Evolutionary conservation across 2,329 filamentous ascomycete genomes (phyloP).

Genomic region (Aspergillus ibericus): DNA sequence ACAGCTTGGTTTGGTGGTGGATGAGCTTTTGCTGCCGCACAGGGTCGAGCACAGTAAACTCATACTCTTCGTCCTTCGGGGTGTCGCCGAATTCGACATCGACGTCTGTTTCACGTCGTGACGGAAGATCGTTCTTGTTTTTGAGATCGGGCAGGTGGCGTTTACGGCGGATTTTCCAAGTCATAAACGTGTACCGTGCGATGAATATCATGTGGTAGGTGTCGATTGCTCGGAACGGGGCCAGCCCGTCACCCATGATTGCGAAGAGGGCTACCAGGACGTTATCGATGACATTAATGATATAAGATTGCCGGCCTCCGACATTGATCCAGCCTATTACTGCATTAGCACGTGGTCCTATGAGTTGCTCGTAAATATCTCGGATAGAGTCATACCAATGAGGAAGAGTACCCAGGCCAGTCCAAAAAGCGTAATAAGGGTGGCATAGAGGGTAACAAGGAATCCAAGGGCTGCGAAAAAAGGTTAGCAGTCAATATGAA

Average conservation of each 20-base stretch:
- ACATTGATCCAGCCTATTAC: conserved; percentile 74
- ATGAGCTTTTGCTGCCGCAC: conserved; percentile 68
- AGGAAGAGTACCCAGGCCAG: conserved; percentile 88
- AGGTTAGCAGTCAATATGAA: background rate
- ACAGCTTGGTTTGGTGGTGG: conserved; percentile 77
- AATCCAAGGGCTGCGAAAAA: conserved; percentile 66
- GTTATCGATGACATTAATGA: conserved; percentile 70
- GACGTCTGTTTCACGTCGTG: conserved; percentile 41
- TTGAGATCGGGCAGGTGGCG: conserved; percentile 61
- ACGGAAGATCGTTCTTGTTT: conserved; percentile 69
- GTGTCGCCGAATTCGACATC: conserved; percentile 48
- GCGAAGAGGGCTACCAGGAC: conserved; percentile 70
- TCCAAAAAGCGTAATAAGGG: conserved; percentile 79
- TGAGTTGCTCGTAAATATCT: background rate
- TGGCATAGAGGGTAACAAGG: conserved; percentile 79
- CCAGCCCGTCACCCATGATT: conserved; percentile 68
- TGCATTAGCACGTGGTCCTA: background rate
- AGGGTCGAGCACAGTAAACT: conserved; percentile 63
- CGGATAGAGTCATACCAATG: conserved; percentile 57
- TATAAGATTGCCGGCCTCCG: conserved; percentile 67
- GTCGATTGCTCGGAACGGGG: conserved; percentile 74
- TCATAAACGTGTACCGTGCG: conserved; percentile 67
- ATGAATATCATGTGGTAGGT: conserved; percentile 88
- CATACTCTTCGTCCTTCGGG: conserved; percentile 49
- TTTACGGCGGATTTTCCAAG: conserved; percentile 65